Base-by-base conservation (phyloP, 495 filamentous ascomycete species). In the Chaetomium fimeti region DNA sequence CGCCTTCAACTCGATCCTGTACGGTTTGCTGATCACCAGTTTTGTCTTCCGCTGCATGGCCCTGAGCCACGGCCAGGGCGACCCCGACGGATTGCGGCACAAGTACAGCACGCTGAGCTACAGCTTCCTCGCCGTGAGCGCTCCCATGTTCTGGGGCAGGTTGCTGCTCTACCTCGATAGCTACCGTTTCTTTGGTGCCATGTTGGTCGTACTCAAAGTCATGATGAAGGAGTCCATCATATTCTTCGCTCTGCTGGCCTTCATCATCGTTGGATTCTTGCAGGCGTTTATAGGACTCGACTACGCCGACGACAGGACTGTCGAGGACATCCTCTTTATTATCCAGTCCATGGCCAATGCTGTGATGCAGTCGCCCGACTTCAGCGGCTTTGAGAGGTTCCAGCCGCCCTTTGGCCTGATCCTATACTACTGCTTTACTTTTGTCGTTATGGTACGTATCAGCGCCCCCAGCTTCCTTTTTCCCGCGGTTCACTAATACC, bases 221-320 rank as follows among this genome's bases (percentile, higher is more conserved):
- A 98, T 98, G 95, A 98, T 98, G 94, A 91, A 93, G 70, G 94
- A 98, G 73, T 95, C 91, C 61, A 77, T 98, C 60, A 97, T 98
- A 66, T 98, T 98, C 82, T 98, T 98, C 69, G 91, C 92, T 8
- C 83, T 98, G n/a, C 84, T 98, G 6, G 77, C 88, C 56, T 87
- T 97, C 56, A 88, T 98, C 57, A 77, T 96, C 53, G 75, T 93
- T 51, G 94, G 94, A 20, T 98, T 98, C 77, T 81, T 97, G 56
- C 94, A 98, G 77, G 92, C 90, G 0, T 98, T 98, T 65, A 82
- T 96, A n/a, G 94, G 95, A 2, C 84, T 98, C 80, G 93, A 97
- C 68, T 87, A 91, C 47, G 85, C 89, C 4, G 91, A 96, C 61
- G 78, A 85, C 38, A 85, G 87, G 61, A 69, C 84, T 3, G 79